Conservation (phyloP, 2,329 filamentous ascomycete species). For the Seiridium unicorne region DNA sequence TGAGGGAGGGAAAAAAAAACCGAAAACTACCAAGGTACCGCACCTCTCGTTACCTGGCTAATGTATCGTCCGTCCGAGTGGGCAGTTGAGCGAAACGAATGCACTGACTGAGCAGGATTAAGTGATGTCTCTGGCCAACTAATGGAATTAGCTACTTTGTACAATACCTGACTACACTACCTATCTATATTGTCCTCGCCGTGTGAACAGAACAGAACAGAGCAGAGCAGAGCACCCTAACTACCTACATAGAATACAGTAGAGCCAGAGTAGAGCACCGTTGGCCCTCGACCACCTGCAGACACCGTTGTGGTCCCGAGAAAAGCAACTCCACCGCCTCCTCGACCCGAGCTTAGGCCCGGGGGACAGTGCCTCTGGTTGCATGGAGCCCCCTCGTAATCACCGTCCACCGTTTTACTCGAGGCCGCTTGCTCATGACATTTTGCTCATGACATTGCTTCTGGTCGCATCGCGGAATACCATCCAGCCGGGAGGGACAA, state of each 20-base stretch:
- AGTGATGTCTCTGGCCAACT: too few species aligned
- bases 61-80: too few species aligned
- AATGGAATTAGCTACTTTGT: too few species aligned
- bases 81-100: too few species aligned
- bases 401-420: neutral
- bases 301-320: neutral
- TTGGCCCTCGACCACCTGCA: neutral
- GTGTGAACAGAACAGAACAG: neutral
- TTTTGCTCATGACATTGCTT: too few species aligned
- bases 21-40: too few species aligned
- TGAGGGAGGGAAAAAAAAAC: neutral
- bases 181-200: too few species aligned
- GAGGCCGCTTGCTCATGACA: neutral
- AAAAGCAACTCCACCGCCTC: neutral
- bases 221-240: neutral
- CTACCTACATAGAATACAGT: neutral
- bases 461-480: too few species aligned
- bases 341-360: neutral
- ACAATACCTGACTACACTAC: too few species aligned
- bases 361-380: neutral
- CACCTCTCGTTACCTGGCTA: too few species aligned
- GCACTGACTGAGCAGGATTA: too few species aligned
- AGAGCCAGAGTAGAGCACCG: conserved; percentile 9
- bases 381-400: neutral
- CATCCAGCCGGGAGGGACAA: too few species aligned